These are phyloP conservation scores for Juncus inflexus DNA, from an alignment of 176 grass and related monocot species.

Conservation along the genomic window DNA sequence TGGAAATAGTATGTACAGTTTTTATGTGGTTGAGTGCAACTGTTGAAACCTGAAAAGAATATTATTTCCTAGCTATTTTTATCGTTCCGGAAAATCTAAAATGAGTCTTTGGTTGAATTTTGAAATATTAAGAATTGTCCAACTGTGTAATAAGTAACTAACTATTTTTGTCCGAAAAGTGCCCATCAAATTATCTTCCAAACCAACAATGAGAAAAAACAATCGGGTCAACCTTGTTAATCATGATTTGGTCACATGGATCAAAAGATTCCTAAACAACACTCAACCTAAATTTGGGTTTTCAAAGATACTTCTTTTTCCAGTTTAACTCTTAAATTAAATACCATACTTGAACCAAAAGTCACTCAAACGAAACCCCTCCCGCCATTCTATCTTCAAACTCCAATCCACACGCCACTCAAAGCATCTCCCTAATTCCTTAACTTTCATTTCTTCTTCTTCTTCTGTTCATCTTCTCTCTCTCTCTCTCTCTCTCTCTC, in stretches of 20 bases:
- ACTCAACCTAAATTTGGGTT: background rate
- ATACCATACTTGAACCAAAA: slow-evolving; percentile 13
- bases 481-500: slow-evolving; percentile 4
- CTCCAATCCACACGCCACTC: slow-evolving; percentile 19
- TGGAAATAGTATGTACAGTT: too few species aligned
- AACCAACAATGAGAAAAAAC: background rate
- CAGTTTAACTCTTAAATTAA: background rate
- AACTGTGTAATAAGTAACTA: background rate
- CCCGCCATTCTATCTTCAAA: slow-evolving; percentile 15
- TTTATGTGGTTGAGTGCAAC: too few species aligned
- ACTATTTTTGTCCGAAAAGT: slow-evolving; percentile 14
- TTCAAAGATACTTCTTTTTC: too few species aligned
- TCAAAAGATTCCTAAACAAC: slow-evolving; percentile 3
- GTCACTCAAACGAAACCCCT: slow-evolving; percentile 9
- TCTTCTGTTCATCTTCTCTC: background rate
- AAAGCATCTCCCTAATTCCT: background rate
- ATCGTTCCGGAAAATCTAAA: too few species aligned
- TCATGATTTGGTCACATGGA: slow-evolving; percentile 7
- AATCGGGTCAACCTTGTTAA: slow-evolving; percentile 20
- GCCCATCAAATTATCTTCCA: background rate
- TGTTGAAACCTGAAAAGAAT: too few species aligned
- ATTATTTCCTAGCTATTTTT: too few species aligned
- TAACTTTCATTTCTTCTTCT: background rate
- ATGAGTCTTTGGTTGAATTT: too few species aligned
- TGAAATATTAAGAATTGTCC: background rate